Evolutionary conservation across 2,329 filamentous ascomycete species (phyloP).

Genomic region (Exophiala xenobiotica): DNA sequence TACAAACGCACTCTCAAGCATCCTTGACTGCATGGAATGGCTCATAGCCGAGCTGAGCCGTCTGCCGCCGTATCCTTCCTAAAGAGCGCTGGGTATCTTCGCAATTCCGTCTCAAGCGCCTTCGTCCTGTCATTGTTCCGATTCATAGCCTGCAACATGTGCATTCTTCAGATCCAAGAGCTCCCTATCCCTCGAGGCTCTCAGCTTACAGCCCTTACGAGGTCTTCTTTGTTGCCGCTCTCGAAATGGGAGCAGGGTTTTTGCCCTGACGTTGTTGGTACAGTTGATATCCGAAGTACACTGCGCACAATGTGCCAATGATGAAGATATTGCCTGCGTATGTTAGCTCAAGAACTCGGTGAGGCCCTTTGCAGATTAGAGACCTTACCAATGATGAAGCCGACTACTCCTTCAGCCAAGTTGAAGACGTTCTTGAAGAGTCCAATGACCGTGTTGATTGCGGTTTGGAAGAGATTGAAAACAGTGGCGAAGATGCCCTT

Average conservation of each 20-base stretch:
- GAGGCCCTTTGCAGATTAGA: too few species aligned
- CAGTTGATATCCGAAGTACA: constrained; percentile 24
- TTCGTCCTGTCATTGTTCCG: too few species aligned
- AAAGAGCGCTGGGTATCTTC: too few species aligned
- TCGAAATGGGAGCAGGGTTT: constrained; percentile 23
- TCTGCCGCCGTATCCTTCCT: too few species aligned
- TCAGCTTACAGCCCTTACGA: neutral
- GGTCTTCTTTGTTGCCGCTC: constrained; percentile 19
- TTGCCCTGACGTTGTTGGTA: constrained; percentile 27
- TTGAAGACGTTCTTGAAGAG: constrained; percentile 26
- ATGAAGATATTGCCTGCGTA: constrained; percentile 25
- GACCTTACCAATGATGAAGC: constrained; percentile 24
- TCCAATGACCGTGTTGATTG: constrained; percentile 24
- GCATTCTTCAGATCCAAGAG: too few species aligned
- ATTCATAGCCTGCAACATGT: too few species aligned
- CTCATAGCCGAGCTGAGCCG: too few species aligned
- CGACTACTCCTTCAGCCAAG: constrained; percentile 22
- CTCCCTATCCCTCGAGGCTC: neutral
- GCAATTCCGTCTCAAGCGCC: neutral
- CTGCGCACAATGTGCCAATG: constrained; percentile 17
- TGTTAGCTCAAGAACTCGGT: constrained; percentile 3
- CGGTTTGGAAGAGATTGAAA: constrained; percentile 15
- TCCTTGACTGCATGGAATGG: too few species aligned
- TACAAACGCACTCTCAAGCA: too few species aligned
- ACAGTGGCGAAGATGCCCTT: constrained; percentile 20